These are phyloP conservation scores for Oleoguttula mirabilis DNA, from an alignment of 495 filamentous ascomycete species.

Conservation along the genomic window DNA sequence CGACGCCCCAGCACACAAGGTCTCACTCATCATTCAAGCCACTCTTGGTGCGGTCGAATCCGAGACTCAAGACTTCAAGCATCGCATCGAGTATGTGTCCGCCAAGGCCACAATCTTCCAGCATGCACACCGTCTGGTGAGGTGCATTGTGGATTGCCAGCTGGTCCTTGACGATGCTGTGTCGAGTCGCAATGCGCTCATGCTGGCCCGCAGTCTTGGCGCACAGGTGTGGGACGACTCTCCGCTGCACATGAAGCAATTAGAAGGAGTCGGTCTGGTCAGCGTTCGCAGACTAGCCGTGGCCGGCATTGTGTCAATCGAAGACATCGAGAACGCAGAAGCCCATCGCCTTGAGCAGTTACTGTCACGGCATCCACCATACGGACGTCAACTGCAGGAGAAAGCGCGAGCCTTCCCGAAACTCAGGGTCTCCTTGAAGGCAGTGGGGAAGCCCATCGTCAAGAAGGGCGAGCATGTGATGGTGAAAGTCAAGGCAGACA, in stretches of 20 bases:
- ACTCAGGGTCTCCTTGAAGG: slow-evolving; percentile 46
- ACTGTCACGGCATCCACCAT: slow-evolving; percentile 70
- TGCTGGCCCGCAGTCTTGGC: slow-evolving; percentile 64
- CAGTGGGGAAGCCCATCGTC: slow-evolving; percentile 35
- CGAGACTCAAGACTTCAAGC: slow-evolving; percentile 48
- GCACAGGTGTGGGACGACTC: slow-evolving; percentile 81
- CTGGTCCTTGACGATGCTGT: slow-evolving; percentile 54
- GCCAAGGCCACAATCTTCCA: slow-evolving; percentile 67
- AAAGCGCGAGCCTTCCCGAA: slow-evolving; percentile 62
- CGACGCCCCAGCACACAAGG: slow-evolving; percentile 61
- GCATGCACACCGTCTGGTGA: slow-evolving; percentile 59
- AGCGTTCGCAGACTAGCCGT: slow-evolving; percentile 64
- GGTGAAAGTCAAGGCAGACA: slow-evolving; percentile 52
- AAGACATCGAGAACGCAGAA: slow-evolving; percentile 56
- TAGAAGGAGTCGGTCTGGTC: slow-evolving; percentile 69
- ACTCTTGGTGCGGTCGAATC: slow-evolving; percentile 67
- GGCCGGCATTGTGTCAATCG: slow-evolving; percentile 57
- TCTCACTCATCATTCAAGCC: slow-evolving; percentile 74
- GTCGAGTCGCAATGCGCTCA: slow-evolving; percentile 56
- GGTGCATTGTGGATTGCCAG: slow-evolving; percentile 81
- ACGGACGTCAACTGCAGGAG: slow-evolving; percentile 57
- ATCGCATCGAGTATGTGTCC: slow-evolving; percentile 48
- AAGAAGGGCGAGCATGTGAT: slow-evolving; percentile 37
- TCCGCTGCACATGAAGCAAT: slow-evolving; percentile 72
- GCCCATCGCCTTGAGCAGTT: slow-evolving; percentile 62